Evolutionary conservation across 2,329 filamentous ascomycete genomes (phyloP).

Genomic region (Talaromyces sp.): DNA sequence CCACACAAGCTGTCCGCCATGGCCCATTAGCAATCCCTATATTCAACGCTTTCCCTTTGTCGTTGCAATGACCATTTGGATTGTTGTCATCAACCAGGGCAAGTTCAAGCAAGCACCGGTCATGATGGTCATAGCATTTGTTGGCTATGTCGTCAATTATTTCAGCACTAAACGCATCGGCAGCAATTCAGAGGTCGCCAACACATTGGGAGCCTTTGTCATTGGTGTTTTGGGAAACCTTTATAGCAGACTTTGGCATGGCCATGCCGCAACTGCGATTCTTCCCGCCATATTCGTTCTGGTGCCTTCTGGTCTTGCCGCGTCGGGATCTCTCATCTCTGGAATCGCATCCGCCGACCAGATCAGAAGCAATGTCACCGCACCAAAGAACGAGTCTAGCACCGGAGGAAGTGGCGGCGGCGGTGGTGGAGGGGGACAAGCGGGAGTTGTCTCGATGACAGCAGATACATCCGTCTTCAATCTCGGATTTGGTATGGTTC

Average conservation of each 20-base stretch:
- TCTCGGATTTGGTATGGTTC: constrained; percentile 44
- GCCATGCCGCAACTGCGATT: constrained; percentile 78
- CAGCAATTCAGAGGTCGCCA: constrained; percentile 71
- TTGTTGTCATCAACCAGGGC: constrained; percentile 76
- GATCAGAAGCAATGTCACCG: constrained; percentile 39
- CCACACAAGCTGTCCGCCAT: constrained; percentile 45
- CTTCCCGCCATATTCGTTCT: constrained; percentile 78
- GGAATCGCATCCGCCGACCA: constrained; percentile 57
- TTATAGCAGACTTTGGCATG: constrained; percentile 69
- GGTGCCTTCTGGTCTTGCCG: constrained; percentile 59
- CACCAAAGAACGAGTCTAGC: constrained; percentile 14
- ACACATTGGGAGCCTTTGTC: constrained; percentile 71
- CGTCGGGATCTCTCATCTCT: constrained; percentile 54
- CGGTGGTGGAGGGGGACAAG: background rate
- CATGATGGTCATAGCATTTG: constrained; percentile 70
- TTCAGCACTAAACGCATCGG: constrained; percentile 67
- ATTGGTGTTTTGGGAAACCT: constrained; percentile 75
- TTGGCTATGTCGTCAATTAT: constrained; percentile 72
- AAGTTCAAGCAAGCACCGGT: constrained; percentile 74
- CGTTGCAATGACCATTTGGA: constrained; percentile 67
- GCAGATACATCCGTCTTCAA: constrained; percentile 22
- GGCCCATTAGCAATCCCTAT: constrained; percentile 47
- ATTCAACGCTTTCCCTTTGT: constrained; percentile 67
- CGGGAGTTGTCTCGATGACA: background rate
- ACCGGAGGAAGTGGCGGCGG: background rate